Base-by-base conservation (phyloP, 2,329 filamentous ascomycete genomes). In the Talaromyces sp. region DNA sequence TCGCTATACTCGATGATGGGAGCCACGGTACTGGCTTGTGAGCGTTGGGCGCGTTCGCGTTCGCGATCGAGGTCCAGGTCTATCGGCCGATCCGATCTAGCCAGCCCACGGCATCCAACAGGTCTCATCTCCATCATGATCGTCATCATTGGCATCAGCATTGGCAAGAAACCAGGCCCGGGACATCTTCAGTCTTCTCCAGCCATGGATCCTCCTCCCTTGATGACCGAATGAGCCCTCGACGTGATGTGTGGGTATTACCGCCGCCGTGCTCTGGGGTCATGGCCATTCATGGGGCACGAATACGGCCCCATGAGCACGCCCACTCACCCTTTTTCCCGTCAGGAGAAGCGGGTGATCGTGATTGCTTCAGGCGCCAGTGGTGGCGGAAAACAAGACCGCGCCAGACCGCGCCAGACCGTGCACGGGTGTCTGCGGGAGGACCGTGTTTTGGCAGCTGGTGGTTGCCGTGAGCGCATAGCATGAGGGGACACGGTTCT, bases 361-460 rank as follows among this genome's bases (percentile, higher is more conserved):
- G 37, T 13, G 14, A 39, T 37, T 30, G 8, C 32, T 13, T 36
- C 33, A 14, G 32, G 10, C 3, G 9, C 33, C 51, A 54, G 53
- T 55, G 55, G 57, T 57, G 55, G 58, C 59, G 61, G 57, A 58
- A 62, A 60, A 55, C 55, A 58, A 40, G 53, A 52, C 48, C 52
- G 60, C 36, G 37, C 9, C 24, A 40, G 53, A 52, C 48, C 52
- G 60, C 36, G 37, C 9, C 24, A 40, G 53, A 52, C 48, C 52
- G 60, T 24, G 37, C 37, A 49, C 63, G 57, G 58, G 56, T 51
- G 50, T 52, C 54, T 49, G 53, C 57, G 59, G 58, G 54, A 58
- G 55, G 39, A 29, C 63, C 63, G 62, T 57, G 55, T n/a, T n/a
- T n/a, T n/a, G n/a, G n/a, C n/a, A n/a, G n/a, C n/a, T n/a, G n/a